Evolutionary conservation across 169 alveolate species (phyloP).

Genomic region (Plasmodium blacklocki): DNA sequence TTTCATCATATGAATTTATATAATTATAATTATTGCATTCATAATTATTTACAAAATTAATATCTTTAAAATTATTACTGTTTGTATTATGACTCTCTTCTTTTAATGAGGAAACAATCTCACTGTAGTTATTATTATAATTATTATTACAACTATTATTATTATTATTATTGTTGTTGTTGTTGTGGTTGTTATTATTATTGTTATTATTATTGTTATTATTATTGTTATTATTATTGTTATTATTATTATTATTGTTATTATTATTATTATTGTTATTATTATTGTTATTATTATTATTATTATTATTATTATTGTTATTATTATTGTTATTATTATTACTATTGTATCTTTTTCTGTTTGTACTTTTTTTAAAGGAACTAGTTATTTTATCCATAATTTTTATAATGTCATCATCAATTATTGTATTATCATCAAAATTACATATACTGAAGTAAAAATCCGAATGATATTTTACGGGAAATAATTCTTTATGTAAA

Average conservation of each 20-base stretch:
- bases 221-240: not conserved
- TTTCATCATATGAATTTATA: not conserved
- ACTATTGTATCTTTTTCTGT: constrained; percentile 11
- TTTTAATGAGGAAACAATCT: not conserved
- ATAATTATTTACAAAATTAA: not conserved
- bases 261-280: not conserved
- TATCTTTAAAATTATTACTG: not conserved
- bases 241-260: constrained; percentile 4
- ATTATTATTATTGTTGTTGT: not conserved
- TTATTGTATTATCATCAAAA: constrained; percentile 64
- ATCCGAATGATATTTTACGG: constrained; percentile 72
- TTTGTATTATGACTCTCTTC: not conserved
- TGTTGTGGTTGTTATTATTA: not conserved
- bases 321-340: not conserved
- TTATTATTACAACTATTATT: not conserved
- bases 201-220: not conserved
- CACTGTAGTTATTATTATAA: not conserved
- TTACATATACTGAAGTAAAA: constrained; percentile 74
- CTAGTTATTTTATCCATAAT: constrained; percentile 42
- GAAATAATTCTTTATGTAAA: constrained; percentile 69
- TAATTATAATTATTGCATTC: not conserved
- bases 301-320: not conserved
- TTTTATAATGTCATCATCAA: constrained; percentile 49
- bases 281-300: not conserved
- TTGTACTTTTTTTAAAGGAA: not conserved